phyloP scores from a whole-genome alignment of 805 yeast genomes.

The Nadsonia fulvescens region DNA sequence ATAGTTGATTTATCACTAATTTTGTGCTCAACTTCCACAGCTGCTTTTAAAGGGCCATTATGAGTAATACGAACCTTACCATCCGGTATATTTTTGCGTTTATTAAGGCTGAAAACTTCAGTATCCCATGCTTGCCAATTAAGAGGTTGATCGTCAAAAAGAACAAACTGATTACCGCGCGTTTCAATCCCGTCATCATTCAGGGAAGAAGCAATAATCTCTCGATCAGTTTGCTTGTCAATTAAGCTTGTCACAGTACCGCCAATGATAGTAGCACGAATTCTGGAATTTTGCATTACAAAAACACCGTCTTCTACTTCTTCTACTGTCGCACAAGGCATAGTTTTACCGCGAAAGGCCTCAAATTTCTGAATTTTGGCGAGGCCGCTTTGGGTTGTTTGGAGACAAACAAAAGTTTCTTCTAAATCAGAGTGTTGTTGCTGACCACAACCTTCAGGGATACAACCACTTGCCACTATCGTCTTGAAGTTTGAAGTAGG shows the following conservation, averaged over 20 bases:
- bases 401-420: too few relatives aligned
- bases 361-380: too few relatives aligned
- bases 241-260: conserved; percentile 45
- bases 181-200: too few relatives aligned
- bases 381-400: too few relatives aligned
- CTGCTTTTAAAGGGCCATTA: conserved; percentile 40
- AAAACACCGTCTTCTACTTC: conserved; percentile 25
- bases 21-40: conserved; percentile 42
- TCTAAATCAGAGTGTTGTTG: too few relatives aligned
- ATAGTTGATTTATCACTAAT: conserved; percentile 42
- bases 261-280: conserved; percentile 42
- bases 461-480: conserved; percentile 4
- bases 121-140: conserved; percentile 97
- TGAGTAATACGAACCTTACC: conserved; percentile 25
- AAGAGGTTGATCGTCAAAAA: conserved; percentile 81
- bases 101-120: conserved; percentile 70
- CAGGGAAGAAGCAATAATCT: conserved; percentile 55
- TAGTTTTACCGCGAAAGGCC: too few relatives aligned
- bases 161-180: conserved; percentile 58
- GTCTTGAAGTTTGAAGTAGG: conserved; percentile 9
- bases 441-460: too few relatives aligned
- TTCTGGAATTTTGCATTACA: conserved; percentile 39
- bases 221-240: conserved; percentile 42
- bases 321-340: conserved; percentile 24
- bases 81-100: conserved; percentile 30